Evolutionary conservation across 2,329 filamentous ascomycete genomes (phyloP).

Genomic region (Exophiala aquamarina): DNA sequence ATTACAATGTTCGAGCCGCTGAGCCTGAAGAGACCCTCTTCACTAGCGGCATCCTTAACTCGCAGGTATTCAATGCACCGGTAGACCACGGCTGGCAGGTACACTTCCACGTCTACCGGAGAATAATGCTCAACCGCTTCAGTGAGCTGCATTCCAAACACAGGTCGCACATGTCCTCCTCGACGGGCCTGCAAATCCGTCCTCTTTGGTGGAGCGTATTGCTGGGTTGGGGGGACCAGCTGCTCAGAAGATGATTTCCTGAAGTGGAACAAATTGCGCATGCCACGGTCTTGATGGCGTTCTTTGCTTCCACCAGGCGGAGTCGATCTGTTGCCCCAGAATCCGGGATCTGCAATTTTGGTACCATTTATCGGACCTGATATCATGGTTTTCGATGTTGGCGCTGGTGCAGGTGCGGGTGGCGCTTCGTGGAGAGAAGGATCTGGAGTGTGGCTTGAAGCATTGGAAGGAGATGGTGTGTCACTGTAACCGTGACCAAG

Average conservation of each 20-base stretch:
- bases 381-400: conserved; percentile 55
- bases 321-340: conserved; percentile 75
- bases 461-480: conserved; percentile 36
- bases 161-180: conserved; percentile 54
- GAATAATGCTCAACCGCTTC: conserved; percentile 83
- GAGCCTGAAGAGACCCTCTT: conserved; percentile 95
- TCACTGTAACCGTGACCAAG: conserved; percentile 21
- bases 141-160: conserved; percentile 80
- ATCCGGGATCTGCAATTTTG: conserved; percentile 76
- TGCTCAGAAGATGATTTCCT: conserved; percentile 24
- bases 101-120: conserved; percentile 68
- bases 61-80: conserved; percentile 92
- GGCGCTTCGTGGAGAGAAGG: conserved; percentile 23
- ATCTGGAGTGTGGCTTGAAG: conserved; percentile 32
- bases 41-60: conserved; percentile 73
- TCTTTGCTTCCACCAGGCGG: conserved; percentile 62
- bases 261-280: conserved; percentile 27
- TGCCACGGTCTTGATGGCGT: conserved; percentile 16
- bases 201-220: conserved; percentile 13
- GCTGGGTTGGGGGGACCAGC: conserved; percentile 8
- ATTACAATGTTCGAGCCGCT: conserved; percentile 97
- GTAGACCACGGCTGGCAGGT: conserved; percentile 89
- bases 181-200: conserved; percentile 13
- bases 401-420: too few species aligned
- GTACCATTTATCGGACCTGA: conserved; percentile 83